Conservation (phyloP, 192 early-diverging fungal genomes). For the Chytriomyces sp. region DNA sequence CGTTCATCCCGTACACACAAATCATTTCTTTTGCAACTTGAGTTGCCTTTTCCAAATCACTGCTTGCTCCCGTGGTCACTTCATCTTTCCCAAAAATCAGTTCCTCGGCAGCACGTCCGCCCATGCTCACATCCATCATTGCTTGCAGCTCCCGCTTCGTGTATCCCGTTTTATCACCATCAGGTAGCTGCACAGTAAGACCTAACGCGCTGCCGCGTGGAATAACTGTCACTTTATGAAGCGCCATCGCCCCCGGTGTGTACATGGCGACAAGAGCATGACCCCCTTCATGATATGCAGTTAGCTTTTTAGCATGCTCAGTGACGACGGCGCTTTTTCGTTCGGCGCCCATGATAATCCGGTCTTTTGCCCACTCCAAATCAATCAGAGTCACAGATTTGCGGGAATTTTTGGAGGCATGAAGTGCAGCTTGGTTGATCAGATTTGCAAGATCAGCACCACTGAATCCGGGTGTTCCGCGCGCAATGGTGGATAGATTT, state of each 20-base stretch:
- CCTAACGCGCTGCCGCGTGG: slow-evolving; percentile 89
- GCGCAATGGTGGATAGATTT: slow-evolving; percentile 82
- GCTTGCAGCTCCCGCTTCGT: slow-evolving; percentile 87
- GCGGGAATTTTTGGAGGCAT: slow-evolving; percentile 83
- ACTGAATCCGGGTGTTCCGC: slow-evolving; percentile 98
- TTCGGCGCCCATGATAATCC: slow-evolving; percentile 98
- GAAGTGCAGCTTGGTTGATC: slow-evolving; percentile 96
- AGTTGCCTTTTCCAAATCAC: slow-evolving; percentile 91
- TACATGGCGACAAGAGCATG: slow-evolving; percentile 94
- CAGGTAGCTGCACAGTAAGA: slow-evolving; percentile 90
- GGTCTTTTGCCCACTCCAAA: slow-evolving; percentile 97
- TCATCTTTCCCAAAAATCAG: slow-evolving; percentile 93
- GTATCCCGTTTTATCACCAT: slow-evolving; percentile 80
- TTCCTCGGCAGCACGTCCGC: slow-evolving; percentile 97
- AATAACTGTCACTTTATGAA: slow-evolving; percentile 99
- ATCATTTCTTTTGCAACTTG: slow-evolving; percentile 91
- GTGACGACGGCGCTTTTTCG: slow-evolving; percentile 90
- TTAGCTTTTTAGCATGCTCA: slow-evolving; percentile 82
- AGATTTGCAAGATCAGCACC: slow-evolving; percentile 99
- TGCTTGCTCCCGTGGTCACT: slow-evolving; percentile 92
- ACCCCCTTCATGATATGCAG: slow-evolving; percentile 98
- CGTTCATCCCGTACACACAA: slow-evolving; percentile 90
- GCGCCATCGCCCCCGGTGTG: slow-evolving; percentile 92
- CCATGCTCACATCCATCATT: slow-evolving; percentile 95
- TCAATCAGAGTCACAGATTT: slow-evolving; percentile 76